Evolutionary conservation across 441 rosid species (phyloP).

Genomic region (Brassica balearica): DNA sequence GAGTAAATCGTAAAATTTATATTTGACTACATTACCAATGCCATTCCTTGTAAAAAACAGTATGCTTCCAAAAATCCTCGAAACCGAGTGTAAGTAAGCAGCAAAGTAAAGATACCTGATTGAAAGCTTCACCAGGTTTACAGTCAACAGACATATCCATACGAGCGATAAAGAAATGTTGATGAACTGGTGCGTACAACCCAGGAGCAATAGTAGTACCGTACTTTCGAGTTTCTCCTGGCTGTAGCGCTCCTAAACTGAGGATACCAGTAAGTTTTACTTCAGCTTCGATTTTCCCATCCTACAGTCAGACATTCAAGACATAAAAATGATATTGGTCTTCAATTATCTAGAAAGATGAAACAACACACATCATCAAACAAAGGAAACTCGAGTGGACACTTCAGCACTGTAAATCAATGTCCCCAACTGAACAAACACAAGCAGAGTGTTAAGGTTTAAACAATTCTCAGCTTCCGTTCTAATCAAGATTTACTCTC

Average conservation of each 20-base stretch:
- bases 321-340: slow-evolving; percentile 2
- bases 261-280: slow-evolving; percentile 88
- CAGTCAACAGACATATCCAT: slow-evolving; percentile 92
- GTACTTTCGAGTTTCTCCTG: slow-evolving; percentile 83
- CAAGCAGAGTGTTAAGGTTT: slow-evolving; percentile 17
- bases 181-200: slow-evolving; percentile 88
- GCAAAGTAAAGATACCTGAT: slow-evolving; percentile 62
- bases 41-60: no score
- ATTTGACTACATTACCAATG: no score
- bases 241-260: slow-evolving; percentile 86
- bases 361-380: slow-evolving; percentile 9
- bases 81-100: background rate
- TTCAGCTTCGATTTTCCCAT: slow-evolving; percentile 93
- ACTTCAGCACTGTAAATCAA: slow-evolving; percentile 13
- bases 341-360: slow-evolving; percentile 20
- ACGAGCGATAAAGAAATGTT: slow-evolving; percentile 89
- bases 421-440: slow-evolving; percentile 22
- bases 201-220: slow-evolving; percentile 91
- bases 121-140: slow-evolving; percentile 80
- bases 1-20: no score
- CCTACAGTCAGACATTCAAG: slow-evolving; percentile 52
- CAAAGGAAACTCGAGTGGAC: slow-evolving; percentile 8
- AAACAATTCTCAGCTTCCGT: slow-evolving; percentile 7
- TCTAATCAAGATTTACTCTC: slow-evolving; percentile 8
- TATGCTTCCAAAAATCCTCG: no score